Conservation (phyloP, 148 eudicot species). For the Fagopyrum esculentum region DNA sequence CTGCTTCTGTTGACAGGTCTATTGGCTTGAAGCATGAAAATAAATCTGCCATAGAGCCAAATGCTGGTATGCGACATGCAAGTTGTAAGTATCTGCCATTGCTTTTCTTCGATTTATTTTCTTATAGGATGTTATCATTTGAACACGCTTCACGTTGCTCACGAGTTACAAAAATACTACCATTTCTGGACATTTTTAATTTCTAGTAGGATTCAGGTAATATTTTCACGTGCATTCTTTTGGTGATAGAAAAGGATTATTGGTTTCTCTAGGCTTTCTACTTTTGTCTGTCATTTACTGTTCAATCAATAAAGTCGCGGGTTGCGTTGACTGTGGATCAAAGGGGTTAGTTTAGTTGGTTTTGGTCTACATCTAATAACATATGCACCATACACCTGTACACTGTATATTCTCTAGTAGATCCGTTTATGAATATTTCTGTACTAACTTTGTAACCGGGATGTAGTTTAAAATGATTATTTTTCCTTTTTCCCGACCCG, state of each 20-base stretch:
- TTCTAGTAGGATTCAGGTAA: neutral
- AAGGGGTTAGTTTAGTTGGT: neutral
- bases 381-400: neutral
- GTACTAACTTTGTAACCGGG: neutral
- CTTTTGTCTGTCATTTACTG: neutral
- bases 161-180: neutral
- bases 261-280: neutral
- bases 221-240: neutral
- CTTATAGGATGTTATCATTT: neutral
- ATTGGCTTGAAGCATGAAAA: conserved; percentile 34
- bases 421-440: neutral
- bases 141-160: neutral
- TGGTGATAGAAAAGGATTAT: neutral
- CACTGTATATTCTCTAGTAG: neutral
- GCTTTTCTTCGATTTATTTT: neutral
- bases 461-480: neutral
- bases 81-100: conserved; percentile 42
- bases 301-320: neutral
- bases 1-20: conserved; percentile 43
- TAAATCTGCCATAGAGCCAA: conserved; percentile 39
- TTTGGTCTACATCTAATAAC: neutral
- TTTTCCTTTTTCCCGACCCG: neutral
- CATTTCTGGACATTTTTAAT: neutral
- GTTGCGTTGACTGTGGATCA: neutral
- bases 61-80: conserved; percentile 43